Percentiles rank a stretch among this genome's conserved stretches.
Conservation (phyloP, 208 protist genomes). For the Leishmania turanica region DNA sequence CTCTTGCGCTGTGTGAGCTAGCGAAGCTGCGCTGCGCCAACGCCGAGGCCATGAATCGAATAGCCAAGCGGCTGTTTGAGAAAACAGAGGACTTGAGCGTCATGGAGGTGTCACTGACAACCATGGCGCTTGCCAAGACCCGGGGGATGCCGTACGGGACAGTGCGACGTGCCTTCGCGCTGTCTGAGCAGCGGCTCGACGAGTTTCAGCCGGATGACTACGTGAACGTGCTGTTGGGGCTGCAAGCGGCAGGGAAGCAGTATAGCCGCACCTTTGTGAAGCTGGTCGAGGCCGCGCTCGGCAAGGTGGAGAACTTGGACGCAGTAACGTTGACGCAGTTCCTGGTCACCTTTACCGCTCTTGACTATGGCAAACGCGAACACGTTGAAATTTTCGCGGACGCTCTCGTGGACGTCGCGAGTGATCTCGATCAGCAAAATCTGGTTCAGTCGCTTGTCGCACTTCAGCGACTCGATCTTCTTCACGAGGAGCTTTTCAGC, state of each 20-base stretch:
- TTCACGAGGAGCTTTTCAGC: slow-evolving; percentile 72
- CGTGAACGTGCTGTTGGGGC: slow-evolving; percentile 46
- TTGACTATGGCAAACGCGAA: slow-evolving; percentile 68
- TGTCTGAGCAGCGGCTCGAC: slow-evolving; percentile 46
- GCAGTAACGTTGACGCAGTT: slow-evolving; percentile 68
- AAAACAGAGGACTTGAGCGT: slow-evolving; percentile 56
- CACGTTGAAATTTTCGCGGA: slow-evolving; percentile 91
- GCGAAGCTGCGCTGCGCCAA: slow-evolving; percentile 60
- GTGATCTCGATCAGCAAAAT: slow-evolving; percentile 62
- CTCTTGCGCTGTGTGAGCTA: slow-evolving; percentile 63
- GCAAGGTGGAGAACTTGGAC: slow-evolving; percentile 85
- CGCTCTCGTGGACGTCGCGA: slow-evolving; percentile 72
- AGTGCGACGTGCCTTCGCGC: slow-evolving; percentile 42
- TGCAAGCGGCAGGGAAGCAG: slow-evolving; percentile 44
- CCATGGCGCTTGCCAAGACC: slow-evolving; percentile 43
- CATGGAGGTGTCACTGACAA: slow-evolving; percentile 61
- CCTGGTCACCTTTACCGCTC: slow-evolving; percentile 58
- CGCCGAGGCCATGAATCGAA: slow-evolving; percentile 57
- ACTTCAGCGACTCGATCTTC: slow-evolving; percentile 62
- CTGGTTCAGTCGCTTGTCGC: slow-evolving; percentile 81
- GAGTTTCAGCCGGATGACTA: slow-evolving; percentile 88
- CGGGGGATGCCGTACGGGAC: slow-evolving; percentile 64
- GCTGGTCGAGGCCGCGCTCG: slow-evolving; percentile 70
- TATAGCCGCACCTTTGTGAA: slow-evolving; percentile 59
- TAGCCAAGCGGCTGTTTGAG: slow-evolving; percentile 59